A percentile compares a stretch with the other conserved stretches of the same genome.
Conservation (phyloP, 164 flowering plant species). For the Pachysandra terminalis region DNA sequence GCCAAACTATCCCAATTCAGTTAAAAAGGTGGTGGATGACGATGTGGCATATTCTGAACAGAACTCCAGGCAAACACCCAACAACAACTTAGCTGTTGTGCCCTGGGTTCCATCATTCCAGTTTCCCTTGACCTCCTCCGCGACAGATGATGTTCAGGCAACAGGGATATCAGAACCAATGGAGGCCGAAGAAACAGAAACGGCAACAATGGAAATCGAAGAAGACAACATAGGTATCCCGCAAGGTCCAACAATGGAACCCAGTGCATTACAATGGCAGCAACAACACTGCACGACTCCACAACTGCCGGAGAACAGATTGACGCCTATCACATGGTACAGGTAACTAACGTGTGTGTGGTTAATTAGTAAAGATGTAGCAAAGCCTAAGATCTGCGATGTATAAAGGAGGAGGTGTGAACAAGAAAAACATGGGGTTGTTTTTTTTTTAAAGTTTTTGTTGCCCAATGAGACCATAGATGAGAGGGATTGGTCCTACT, state of each 20-base stretch:
- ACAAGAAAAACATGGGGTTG: no score
- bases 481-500: no score
- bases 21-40: conserved; percentile 11
- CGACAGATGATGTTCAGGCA: conserved; percentile 4
- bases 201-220: conserved; percentile 51
- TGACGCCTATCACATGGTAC: conserved; percentile 55
- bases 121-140: conserved; percentile 9
- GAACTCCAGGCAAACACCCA: background rate
- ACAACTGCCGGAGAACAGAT: conserved; percentile 37
- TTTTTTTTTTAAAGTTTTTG: no score
- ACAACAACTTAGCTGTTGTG: conserved; percentile 45
- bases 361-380: background rate
- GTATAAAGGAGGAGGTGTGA: no score
- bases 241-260: conserved; percentile 1
- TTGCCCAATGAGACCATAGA: no score
- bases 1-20: conserved; percentile 12
- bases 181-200: conserved; percentile 46
- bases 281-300: conserved; percentile 62
- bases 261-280: conserved; percentile 39
- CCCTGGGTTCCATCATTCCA: conserved; percentile 53
- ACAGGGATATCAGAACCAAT: conserved; percentile 30
- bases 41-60: conserved; percentile 10
- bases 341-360: conserved; percentile 12
- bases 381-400: no score
- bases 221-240: conserved; percentile 2